Conservation (phyloP, 2,329 filamentous ascomycete genomes). For the Diplodia intermedia region DNA sequence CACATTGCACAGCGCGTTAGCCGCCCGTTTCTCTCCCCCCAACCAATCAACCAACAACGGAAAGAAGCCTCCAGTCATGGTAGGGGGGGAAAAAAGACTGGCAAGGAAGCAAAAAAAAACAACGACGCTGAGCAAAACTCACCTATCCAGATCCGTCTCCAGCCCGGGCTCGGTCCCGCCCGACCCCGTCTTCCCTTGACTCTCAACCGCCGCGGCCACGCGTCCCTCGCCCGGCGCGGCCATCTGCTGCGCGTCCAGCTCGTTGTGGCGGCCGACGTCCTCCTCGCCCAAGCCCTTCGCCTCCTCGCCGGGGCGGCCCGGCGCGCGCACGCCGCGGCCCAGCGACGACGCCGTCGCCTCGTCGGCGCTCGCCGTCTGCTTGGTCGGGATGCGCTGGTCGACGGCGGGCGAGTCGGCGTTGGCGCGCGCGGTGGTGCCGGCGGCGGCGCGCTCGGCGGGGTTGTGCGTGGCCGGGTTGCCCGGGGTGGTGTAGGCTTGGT, state of each 20-base stretch:
- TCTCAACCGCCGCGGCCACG: slow-evolving; percentile 51
- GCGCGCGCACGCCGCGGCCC: slow-evolving; percentile 51
- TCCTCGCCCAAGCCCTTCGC: slow-evolving; percentile 48
- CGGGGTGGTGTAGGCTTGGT: slow-evolving; percentile 55
- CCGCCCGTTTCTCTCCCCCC: not conserved
- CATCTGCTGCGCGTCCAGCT: slow-evolving; percentile 57
- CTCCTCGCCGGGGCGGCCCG: slow-evolving; percentile 53
- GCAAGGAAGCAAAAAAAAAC: not conserved
- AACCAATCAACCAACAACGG: not conserved
- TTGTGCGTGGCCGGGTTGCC: slow-evolving; percentile 55
- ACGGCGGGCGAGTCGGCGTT: slow-evolving; percentile 37
- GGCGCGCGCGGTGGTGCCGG: slow-evolving; percentile 46
- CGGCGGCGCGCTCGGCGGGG: slow-evolving; percentile 47
- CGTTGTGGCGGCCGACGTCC: slow-evolving; percentile 53
- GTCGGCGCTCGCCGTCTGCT: slow-evolving; percentile 44
- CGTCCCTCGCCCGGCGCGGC: slow-evolving; percentile 55
- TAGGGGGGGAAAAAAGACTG: not conserved
- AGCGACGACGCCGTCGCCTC: slow-evolving; percentile 49
- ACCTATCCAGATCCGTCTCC: slow-evolving; percentile 55
- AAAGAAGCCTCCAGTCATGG: not conserved
- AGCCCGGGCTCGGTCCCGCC: slow-evolving; percentile 49
- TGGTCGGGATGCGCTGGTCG: slow-evolving; percentile 49
- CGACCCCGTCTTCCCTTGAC: slow-evolving; percentile 44
- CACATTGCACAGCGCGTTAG: slow-evolving; percentile 20
- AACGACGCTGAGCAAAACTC: slow-evolving; percentile 28